A percentile compares a stretch with the other conserved stretches of the same genome.
These are phyloP conservation scores for Tolypocladium ophioglossoides DNA, from an alignment of 2,329 filamentous ascomycete genomes.

Conservation along the genomic window DNA sequence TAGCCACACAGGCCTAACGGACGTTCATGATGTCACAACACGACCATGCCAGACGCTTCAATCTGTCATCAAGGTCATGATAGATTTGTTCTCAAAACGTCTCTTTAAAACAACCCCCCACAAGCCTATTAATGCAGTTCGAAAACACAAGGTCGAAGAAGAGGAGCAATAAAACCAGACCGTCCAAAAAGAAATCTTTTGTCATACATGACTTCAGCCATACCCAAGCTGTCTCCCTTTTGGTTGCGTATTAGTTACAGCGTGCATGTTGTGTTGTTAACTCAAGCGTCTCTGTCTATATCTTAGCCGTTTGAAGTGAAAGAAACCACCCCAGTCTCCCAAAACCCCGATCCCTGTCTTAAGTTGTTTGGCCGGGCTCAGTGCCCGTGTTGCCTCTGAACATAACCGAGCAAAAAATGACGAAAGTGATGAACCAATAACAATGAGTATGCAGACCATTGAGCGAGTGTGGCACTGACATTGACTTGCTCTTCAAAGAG, in stretches of 20 bases:
- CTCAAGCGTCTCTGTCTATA: conserved; percentile 21
- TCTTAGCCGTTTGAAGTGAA: conserved; percentile 21
- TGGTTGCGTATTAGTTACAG: conserved; percentile 26
- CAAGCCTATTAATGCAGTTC: neutral
- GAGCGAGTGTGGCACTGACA: neutral
- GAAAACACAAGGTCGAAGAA: conserved; percentile 7
- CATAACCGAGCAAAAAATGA: neutral
- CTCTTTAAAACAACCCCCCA: neutral
- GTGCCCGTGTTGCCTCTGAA: neutral
- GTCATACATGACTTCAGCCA: conserved; percentile 21
- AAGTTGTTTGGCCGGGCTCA: neutral
- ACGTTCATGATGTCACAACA: neutral
- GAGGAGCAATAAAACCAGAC: conserved; percentile 11
- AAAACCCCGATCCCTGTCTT: conserved; percentile 1
- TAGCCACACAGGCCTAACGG: neutral
- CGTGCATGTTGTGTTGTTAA: conserved; percentile 17
- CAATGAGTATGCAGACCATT: neutral
- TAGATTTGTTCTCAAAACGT: neutral
- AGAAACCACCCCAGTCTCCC: conserved; percentile 9
- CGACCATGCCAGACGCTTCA: neutral
- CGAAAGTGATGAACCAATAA: conserved; percentile 1
- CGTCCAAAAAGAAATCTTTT: conserved; percentile 17
- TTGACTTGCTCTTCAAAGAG: neutral
- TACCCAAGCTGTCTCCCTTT: conserved; percentile 23
- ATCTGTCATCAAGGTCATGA: neutral